phyloP scores from a whole-genome alignment of 2,329 filamentous ascomycete species.

The Trichoderma arundinaceum region DNA sequence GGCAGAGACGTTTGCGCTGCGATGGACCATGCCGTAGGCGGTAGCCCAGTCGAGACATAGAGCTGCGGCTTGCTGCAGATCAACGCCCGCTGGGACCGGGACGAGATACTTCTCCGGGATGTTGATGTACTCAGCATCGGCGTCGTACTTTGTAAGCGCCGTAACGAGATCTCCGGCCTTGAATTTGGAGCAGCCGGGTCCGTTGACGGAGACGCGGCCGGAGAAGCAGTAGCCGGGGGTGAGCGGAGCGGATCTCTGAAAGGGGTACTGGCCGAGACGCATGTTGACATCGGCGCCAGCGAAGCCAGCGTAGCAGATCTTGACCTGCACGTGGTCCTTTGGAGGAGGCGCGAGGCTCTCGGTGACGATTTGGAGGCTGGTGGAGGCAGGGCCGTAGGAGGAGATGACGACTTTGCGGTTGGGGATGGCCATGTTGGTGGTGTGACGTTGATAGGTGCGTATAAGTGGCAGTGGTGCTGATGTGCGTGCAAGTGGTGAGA shows the following conservation, averaged over 20 bases:
- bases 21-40: constrained; percentile 48
- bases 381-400: constrained; percentile 49
- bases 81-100: constrained; percentile 48
- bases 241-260: constrained; percentile 52
- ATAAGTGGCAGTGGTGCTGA: constrained; percentile 1
- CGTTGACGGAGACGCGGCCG: constrained; percentile 49
- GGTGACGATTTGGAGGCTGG: constrained; percentile 43
- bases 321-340: constrained; percentile 53
- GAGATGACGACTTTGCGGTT: constrained; percentile 53
- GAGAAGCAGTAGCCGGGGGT: constrained; percentile 57
- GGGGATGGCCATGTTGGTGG: constrained; percentile 23
- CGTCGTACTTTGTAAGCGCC: constrained; percentile 49
- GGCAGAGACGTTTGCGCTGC: constrained; percentile 46
- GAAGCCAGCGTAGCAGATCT: constrained; percentile 55
- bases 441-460: not conserved
- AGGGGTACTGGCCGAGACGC: constrained; percentile 54
- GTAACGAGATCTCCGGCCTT: constrained; percentile 44
- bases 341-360: constrained; percentile 48
- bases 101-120: constrained; percentile 54
- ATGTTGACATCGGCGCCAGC: constrained; percentile 56
- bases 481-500: constrained; percentile 15
- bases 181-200: constrained; percentile 42
- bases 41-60: constrained; percentile 55
- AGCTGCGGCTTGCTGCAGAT: constrained; percentile 49
- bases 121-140: constrained; percentile 54